Conservation (phyloP, 108 stramenopile species). For the Nitzschia putrida region DNA sequence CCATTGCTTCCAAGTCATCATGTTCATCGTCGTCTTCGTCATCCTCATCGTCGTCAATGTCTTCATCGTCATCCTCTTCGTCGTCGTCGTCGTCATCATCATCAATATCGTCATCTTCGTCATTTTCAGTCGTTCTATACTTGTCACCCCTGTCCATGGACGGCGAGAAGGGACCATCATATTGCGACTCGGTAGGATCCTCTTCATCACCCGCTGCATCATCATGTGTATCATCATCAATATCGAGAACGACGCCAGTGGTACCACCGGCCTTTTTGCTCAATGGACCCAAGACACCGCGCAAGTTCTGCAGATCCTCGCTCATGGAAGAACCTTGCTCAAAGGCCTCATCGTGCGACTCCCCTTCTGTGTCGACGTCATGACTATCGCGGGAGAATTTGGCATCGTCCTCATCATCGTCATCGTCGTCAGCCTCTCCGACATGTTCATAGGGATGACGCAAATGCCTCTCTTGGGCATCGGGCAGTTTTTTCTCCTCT, state of each 20-base stretch:
- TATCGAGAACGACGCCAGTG: slow-evolving; percentile 76
- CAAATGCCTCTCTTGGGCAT: slow-evolving; percentile 7
- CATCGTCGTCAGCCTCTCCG: not conserved
- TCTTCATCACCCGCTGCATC: not conserved
- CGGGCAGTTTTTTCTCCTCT: slow-evolving; percentile 33
- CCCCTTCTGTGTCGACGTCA: slow-evolving; percentile 25
- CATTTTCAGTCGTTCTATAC: slow-evolving; percentile 5
- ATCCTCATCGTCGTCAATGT: slow-evolving; percentile 7
- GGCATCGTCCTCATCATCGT: not conserved
- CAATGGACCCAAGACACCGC: slow-evolving; percentile 66
- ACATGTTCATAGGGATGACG: not conserved
- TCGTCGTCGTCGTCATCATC: slow-evolving; percentile 1
- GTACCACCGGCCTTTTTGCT: slow-evolving; percentile 65
- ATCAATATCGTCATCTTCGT: not conserved
- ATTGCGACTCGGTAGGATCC: not conserved
- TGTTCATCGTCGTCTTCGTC: slow-evolving; percentile 14
- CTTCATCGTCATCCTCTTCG: not conserved
- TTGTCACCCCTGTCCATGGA: slow-evolving; percentile 8
- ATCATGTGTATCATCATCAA: slow-evolving; percentile 16
- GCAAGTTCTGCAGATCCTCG: not conserved
- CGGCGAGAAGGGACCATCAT: slow-evolving; percentile 18
- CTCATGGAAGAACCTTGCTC: not conserved
- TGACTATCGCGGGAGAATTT: slow-evolving; percentile 14
- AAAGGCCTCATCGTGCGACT: slow-evolving; percentile 4
- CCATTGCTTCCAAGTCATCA: slow-evolving; percentile 43